Conservation (phyloP, 73 alveolate genomes). For the Durusdinium trenchii region DNA sequence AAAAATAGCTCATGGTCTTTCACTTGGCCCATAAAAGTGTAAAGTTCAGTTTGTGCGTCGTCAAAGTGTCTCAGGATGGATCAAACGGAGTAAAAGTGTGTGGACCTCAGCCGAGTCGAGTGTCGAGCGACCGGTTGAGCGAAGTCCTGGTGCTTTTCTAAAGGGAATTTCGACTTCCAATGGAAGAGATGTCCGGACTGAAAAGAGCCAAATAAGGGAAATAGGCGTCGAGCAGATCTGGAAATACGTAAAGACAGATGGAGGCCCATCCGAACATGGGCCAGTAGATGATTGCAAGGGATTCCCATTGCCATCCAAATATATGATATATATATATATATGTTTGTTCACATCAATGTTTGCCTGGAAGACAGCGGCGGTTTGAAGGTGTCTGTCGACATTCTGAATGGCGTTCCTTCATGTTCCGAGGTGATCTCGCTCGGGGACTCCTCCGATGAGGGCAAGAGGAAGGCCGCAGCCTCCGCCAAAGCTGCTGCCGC, state of each 20-base stretch:
- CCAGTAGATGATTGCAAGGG: neutral
- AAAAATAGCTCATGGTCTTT: neutral
- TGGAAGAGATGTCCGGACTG: neutral
- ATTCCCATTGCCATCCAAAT: neutral
- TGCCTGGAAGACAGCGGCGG: neutral
- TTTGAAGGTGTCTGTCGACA: neutral
- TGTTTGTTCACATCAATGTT: neutral
- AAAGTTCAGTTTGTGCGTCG: neutral
- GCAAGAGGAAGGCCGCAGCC: conserved; percentile 22
- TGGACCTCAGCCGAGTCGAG: neutral
- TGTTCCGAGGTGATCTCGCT: conserved; percentile 58
- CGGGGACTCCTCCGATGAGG: conserved; percentile 82
- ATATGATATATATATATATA: neutral
- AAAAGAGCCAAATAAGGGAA: neutral
- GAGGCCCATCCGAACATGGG: neutral
- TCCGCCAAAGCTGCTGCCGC: neutral
- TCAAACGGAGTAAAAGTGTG: conserved; percentile 66
- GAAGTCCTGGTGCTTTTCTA: neutral
- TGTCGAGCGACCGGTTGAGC: neutral
- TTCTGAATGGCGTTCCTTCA: neutral
- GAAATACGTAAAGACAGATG: neutral
- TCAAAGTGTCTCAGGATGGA: conserved; percentile 32
- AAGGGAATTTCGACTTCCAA: neutral
- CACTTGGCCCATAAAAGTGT: neutral
- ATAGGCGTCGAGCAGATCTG: neutral